Conservation (phyloP, 140 eudicot genomes). For the Eryngium alpinum region DNA sequence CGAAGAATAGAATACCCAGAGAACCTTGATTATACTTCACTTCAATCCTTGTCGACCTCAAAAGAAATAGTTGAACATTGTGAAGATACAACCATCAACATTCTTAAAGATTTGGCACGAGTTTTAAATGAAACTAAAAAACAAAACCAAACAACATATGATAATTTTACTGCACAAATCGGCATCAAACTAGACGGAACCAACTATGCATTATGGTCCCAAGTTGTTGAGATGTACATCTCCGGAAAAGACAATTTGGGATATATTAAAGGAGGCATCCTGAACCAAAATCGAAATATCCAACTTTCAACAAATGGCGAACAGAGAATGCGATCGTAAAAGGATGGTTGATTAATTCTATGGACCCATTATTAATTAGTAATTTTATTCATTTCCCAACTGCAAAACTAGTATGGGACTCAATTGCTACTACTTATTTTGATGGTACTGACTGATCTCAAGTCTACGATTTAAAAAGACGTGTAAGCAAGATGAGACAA, state of each 20-base stretch:
- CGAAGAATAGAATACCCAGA: too few species aligned
- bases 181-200: neutral
- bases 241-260: conserved; percentile 16
- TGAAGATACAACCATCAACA: too few species aligned
- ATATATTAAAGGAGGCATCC: conserved; percentile 8
- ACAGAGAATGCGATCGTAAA: conserved; percentile 10
- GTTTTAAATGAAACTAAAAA: neutral
- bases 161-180: neutral
- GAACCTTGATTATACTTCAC: too few species aligned
- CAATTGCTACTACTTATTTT: conserved; percentile 9
- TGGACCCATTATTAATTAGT: neutral
- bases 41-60: too few species aligned
- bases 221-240: conserved; percentile 22
- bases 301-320: neutral
- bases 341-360: conserved; percentile 13
- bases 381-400: conserved; percentile 9
- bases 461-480: neutral
- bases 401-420: neutral
- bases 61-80: too few species aligned
- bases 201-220: conserved; percentile 19
- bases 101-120: too few species aligned
- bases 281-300: neutral
- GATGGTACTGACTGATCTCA: conserved; percentile 8
- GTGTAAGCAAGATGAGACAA: neutral
- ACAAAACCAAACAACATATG: neutral